These are phyloP conservation scores for Sisymbrium irio DNA, from an alignment of 345 rosid genomes.

Conservation along the genomic window DNA sequence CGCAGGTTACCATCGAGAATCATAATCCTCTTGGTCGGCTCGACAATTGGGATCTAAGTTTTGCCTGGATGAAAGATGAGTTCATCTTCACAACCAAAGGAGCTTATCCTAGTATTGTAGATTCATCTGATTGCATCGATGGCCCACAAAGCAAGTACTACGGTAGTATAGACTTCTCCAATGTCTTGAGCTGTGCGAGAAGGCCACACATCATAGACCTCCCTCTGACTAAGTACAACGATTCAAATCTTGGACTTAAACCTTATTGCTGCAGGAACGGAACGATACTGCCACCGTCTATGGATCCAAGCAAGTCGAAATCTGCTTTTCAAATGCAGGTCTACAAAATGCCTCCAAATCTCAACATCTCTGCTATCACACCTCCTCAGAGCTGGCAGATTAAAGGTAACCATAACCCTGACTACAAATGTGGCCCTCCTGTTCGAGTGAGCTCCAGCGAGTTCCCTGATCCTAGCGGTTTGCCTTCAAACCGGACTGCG, in stretches of 20 bases:
- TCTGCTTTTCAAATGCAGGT: conserved; percentile 86
- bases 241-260: conserved; percentile 57
- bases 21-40: conserved; percentile 80
- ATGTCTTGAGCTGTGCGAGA: conserved; percentile 75
- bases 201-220: conserved; percentile 83
- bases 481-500: conserved; percentile 56
- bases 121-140: conserved; percentile 66
- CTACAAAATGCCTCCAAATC: conserved; percentile 85
- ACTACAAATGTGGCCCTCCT: conserved; percentile 82
- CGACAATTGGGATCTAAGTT: conserved; percentile 84
- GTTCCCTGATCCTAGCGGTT: conserved; percentile 68
- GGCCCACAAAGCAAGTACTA: conserved; percentile 68
- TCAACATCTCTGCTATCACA: conserved; percentile 59
- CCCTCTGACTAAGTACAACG: conserved; percentile 84
- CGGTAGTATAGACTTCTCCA: conserved; percentile 52
- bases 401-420: conserved; percentile 77
- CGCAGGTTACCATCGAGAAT: conserved; percentile 69
- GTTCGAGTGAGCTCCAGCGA: conserved; percentile 75
- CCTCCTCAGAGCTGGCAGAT: conserved; percentile 91
- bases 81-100: conserved; percentile 75
- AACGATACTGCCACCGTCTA: conserved; percentile 69
- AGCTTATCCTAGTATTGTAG: conserved; percentile 74
- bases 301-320: conserved; percentile 80
- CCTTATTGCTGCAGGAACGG: conserved; percentile 91
- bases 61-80: conserved; percentile 82